Evolutionary conservation across 2,329 filamentous ascomycete genomes (phyloP).

Genomic region (Colletotrichum camelliae): DNA sequence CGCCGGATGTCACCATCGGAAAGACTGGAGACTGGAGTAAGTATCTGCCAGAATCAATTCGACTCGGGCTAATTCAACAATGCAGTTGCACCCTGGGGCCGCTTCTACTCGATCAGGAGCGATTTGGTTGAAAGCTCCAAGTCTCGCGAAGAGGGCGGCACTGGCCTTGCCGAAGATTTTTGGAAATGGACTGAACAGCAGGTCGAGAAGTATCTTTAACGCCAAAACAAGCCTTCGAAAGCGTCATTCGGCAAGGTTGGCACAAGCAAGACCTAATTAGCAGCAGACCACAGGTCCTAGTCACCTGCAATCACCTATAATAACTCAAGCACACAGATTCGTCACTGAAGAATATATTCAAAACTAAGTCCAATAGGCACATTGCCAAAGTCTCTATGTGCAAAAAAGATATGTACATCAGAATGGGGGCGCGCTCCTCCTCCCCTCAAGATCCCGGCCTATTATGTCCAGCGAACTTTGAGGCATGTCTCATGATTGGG

Average conservation of each 20-base stretch:
- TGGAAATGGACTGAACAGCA: conserved; percentile 49
- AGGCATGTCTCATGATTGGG: neutral
- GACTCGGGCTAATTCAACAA: neutral
- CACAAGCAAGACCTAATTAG: neutral
- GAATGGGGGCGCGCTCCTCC: neutral
- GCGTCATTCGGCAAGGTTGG: neutral
- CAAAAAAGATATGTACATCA: conserved; percentile 17
- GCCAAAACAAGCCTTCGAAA: neutral
- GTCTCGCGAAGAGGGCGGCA: conserved; percentile 40
- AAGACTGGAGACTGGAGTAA: conserved; percentile 36
- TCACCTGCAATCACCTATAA: neutral
- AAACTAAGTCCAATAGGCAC: conserved; percentile 9
- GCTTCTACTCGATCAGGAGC: conserved; percentile 34
- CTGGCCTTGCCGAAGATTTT: conserved; percentile 39
- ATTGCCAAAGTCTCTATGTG: conserved; percentile 3
- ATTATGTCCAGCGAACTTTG: neutral
- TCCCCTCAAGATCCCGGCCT: neutral
- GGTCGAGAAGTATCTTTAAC: conserved; percentile 25
- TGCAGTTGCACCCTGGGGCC: conserved; percentile 42
- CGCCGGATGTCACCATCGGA: conserved; percentile 45
- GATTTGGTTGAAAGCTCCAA: conserved; percentile 34
- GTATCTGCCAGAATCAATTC: neutral
- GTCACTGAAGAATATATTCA: conserved; percentile 12
- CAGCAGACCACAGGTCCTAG: neutral
- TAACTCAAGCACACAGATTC: neutral